Evolutionary conservation across 805 yeast species (phyloP), one percentile per base, ranked within the genome.

Genomic region (Candida ipomoeae): DNA sequence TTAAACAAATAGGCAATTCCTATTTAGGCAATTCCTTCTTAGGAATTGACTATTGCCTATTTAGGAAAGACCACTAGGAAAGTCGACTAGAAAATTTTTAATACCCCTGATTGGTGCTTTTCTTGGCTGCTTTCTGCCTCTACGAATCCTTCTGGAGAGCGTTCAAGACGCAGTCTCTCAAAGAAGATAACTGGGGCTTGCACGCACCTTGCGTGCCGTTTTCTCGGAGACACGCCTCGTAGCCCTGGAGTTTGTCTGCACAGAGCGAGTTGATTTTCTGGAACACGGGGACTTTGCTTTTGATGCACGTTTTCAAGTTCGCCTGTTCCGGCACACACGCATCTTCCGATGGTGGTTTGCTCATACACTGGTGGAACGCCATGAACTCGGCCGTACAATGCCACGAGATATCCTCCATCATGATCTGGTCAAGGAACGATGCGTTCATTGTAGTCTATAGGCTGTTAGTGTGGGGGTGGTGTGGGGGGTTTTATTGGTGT

Each of bases 391-490:
- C 82, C 0, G 95, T 94, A 64, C 96, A 88, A 61, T 76, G 71
- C 48, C 81, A 77, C 13, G 95, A 90, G 50, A 86, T 81, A 60
- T 88, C 96, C 54, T 87, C 90, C 54, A 88, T 78, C 32, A 88
- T 77, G 46, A 85, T 71, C 62, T 87, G 91, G 66, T 88, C 96
- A 31, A 88, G 66, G 21, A 53, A 35, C 7, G 53, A 52, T 13
- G 53, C 46, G 5, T 59, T 51, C 60, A 57, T 39, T 8, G 26
- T 26, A 3, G 15, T 54, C 6, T n/a, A 48, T 20, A 2, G 18
- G 29, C 2, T 6, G 23, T 17, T 20, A 3, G 23, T 21, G 23
- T 3, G 23, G 23, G 23, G 6, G 23, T 5, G 23, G 7, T 6
- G 23, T 1, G 20, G 20, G 20, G 20, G 20, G 20, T 2, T 18